Evolutionary conservation across 306 rosid species (phyloP).

Genomic region (Quercus variabilis): DNA sequence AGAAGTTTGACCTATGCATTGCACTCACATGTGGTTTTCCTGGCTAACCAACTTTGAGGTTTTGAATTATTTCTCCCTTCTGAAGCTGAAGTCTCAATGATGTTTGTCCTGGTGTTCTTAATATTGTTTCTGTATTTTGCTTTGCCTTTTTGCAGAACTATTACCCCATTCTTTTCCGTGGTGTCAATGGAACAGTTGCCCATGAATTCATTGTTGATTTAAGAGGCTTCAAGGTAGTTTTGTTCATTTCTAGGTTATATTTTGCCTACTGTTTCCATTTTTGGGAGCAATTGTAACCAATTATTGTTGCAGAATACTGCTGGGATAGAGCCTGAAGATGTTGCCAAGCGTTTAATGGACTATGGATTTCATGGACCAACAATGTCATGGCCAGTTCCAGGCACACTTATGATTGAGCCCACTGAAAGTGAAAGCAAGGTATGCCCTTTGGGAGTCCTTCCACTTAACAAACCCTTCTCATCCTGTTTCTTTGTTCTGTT

Average conservation of each 20-base stretch:
- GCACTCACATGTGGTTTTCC: not conserved
- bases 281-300: slow-evolving; percentile 20
- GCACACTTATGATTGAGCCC: slow-evolving; percentile 98
- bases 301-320: slow-evolving; percentile 63
- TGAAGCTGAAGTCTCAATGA: not conserved
- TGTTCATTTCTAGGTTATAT: slow-evolving; percentile 5
- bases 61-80: not conserved
- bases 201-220: slow-evolving; percentile 94
- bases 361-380: slow-evolving; percentile 98
- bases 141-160: slow-evolving; percentile 46
- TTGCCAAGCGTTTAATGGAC: slow-evolving; percentile 98
- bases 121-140: slow-evolving; percentile 2
- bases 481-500: slow-evolving; percentile 4
- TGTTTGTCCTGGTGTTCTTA: slow-evolving; percentile 10
- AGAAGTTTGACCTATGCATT: not conserved
- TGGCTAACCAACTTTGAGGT: not conserved
- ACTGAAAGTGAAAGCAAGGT: slow-evolving; percentile 99
- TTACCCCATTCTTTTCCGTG: slow-evolving; percentile 93
- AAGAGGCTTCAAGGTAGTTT: slow-evolving; percentile 89
- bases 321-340: slow-evolving; percentile 91
- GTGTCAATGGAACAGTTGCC: slow-evolving; percentile 95
- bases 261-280: slow-evolving; percentile 6
- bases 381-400: slow-evolving; percentile 99
- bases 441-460: slow-evolving; percentile 5
- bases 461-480: not conserved